These are phyloP conservation scores for Artemisia argyi DNA, from an alignment of 129 eudicot species.

Conservation along the genomic window DNA sequence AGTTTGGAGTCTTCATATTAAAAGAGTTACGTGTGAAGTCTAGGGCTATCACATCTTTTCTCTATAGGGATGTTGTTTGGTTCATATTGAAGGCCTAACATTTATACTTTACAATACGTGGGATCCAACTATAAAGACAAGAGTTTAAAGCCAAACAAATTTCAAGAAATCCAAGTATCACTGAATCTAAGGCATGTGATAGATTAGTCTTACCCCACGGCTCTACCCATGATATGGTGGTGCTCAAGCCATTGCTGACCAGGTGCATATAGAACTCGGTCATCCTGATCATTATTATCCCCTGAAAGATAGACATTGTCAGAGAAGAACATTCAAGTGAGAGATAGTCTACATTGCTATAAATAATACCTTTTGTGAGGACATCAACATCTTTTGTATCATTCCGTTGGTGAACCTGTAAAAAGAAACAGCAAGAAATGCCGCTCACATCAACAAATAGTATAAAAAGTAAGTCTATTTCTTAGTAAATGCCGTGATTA, in stretches of 20 bases:
- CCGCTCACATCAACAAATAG: not conserved
- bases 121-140: conserved; percentile 19
- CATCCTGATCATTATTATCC: conserved; percentile 70
- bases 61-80: not conserved
- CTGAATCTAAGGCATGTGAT: not conserved
- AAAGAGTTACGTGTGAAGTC: not conserved
- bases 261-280: conserved; percentile 63
- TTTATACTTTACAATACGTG: too few relatives aligned
- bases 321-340: conserved; percentile 8
- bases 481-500: too few relatives aligned
- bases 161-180: not conserved
- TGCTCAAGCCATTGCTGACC: conserved; percentile 86
- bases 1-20: not conserved
- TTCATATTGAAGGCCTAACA: not conserved
- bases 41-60: not conserved
- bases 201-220: conserved; percentile 63
- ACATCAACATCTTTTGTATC: conserved; percentile 61
- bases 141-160: not conserved
- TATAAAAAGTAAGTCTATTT: not conserved
- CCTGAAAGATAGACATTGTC: conserved; percentile 40
- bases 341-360: not conserved
- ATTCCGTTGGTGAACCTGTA: conserved; percentile 71
- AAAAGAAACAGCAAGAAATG: conserved; percentile 3
- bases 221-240: conserved; percentile 85
- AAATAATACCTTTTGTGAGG: conserved; percentile 79